Evolutionary conservation across 2,329 filamentous ascomycete genomes (phyloP).

Genomic region (Zymoseptoria crescenta): DNA sequence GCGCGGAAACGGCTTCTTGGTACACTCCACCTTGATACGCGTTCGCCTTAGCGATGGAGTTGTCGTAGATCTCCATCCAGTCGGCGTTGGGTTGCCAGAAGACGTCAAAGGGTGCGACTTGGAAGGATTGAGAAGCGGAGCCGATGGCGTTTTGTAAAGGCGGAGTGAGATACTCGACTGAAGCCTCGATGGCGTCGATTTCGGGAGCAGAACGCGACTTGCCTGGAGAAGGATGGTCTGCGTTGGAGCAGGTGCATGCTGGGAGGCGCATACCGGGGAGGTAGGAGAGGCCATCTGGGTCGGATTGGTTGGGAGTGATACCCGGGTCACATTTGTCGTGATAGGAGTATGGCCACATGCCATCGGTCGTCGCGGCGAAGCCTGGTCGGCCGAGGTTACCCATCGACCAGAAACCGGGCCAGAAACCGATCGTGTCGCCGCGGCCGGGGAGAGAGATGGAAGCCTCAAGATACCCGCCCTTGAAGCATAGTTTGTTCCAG

Average conservation of each 20-base stretch:
- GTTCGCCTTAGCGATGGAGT: slow-evolving; percentile 50
- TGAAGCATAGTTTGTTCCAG: slow-evolving; percentile 56
- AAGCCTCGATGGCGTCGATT: slow-evolving; percentile 67
- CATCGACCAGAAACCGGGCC: slow-evolving; percentile 71
- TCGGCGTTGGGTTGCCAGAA: slow-evolving; percentile 56
- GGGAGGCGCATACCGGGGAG: slow-evolving; percentile 64
- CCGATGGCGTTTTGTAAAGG: slow-evolving; percentile 47
- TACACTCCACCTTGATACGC: slow-evolving; percentile 53
- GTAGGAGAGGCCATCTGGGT: slow-evolving; percentile 56
- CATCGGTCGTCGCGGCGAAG: slow-evolving; percentile 62
- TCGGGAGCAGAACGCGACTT: slow-evolving; percentile 60
- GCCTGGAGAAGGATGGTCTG: slow-evolving; percentile 59
- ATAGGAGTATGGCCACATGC: slow-evolving; percentile 69
- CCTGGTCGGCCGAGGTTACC: slow-evolving; percentile 64
- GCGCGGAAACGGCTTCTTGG: slow-evolving; percentile 55
- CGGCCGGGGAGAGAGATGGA: slow-evolving; percentile 61
- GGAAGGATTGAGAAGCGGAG: slow-evolving; percentile 55
- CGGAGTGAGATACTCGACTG: slow-evolving; percentile 45
- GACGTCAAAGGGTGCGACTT: slow-evolving; percentile 62
- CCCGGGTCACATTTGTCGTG: slow-evolving; percentile 60
- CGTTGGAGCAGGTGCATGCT: slow-evolving; percentile 56
- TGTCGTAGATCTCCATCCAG: slow-evolving; percentile 58
- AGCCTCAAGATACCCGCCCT: slow-evolving; percentile 61
- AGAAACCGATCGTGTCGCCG: slow-evolving; percentile 61
- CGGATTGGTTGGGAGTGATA: slow-evolving; percentile 65